These are phyloP conservation scores for Pyrenochaeta sp. DNA, from an alignment of 2,329 filamentous ascomycete species.

Conservation along the genomic window DNA sequence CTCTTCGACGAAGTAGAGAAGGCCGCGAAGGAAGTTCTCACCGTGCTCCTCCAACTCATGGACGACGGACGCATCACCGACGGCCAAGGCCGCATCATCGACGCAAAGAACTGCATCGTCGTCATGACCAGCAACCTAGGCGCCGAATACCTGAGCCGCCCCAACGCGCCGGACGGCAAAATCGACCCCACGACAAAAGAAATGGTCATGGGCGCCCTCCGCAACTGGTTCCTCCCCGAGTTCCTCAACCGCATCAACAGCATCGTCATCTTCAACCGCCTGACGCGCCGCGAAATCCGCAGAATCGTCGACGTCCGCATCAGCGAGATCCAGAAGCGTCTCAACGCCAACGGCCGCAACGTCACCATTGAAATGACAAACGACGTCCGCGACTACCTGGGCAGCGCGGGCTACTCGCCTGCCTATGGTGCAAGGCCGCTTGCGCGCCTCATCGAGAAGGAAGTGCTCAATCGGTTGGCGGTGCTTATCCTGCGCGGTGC, in stretches of 20 bases:
- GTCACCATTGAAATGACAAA: constrained; percentile 82
- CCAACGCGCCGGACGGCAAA: constrained; percentile 77
- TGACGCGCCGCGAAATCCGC: constrained; percentile 87
- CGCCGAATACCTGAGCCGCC: constrained; percentile 88
- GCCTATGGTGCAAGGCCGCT: constrained; percentile 93
- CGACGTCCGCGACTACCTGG: constrained; percentile 92
- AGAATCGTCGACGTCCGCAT: constrained; percentile 94
- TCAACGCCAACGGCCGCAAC: constrained; percentile 84
- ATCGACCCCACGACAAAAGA: constrained; percentile 88
- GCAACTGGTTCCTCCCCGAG: constrained; percentile 96
- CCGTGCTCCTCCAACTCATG: constrained; percentile 98
- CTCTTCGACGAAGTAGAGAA: constrained; percentile 99
- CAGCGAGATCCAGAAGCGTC: constrained; percentile 86
- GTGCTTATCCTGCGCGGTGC: constrained; percentile 87
- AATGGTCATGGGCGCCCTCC: constrained; percentile 87
- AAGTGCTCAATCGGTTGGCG: constrained; percentile 91
- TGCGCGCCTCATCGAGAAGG: constrained; percentile 90
- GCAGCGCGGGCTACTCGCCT: constrained; percentile 89
- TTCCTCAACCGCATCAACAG: constrained; percentile 98
- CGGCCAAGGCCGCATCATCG: constrained; percentile 91
- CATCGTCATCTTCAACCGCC: constrained; percentile 97
- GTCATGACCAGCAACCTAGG: constrained; percentile 99
- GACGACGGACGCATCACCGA: constrained; percentile 98
- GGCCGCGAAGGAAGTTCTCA: constrained; percentile 95
- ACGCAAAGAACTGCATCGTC: constrained; percentile 97